Percentiles rank a stretch among this genome's conserved stretches.
Evolutionary conservation across 495 filamentous ascomycete species (phyloP).

Genomic region (Paragyromitra xinjiangensis): DNA sequence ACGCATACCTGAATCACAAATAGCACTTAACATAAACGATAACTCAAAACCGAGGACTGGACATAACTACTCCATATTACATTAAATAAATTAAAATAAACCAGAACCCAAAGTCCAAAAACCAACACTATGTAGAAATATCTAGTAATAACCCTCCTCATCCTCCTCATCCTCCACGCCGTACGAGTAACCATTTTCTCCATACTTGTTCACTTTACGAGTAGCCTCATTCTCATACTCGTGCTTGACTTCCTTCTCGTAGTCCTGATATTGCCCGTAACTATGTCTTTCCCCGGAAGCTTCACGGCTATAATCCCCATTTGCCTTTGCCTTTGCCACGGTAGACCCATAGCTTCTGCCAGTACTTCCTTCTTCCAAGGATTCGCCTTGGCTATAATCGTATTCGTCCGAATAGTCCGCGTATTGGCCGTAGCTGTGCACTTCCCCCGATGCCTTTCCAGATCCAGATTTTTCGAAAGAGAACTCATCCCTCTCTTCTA

Average conservation of each 20-base stretch:
- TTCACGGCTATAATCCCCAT: constrained; percentile 1
- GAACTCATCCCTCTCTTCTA: constrained; percentile 7
- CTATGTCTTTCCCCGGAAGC: constrained; percentile 33
- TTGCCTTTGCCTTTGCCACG: not conserved
- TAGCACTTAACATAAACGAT: not conserved
- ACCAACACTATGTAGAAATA: not conserved
- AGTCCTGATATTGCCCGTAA: constrained; percentile 39
- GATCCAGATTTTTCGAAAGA: not conserved
- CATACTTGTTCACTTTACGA: not conserved
- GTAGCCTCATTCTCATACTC: constrained; percentile 30
- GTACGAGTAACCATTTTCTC: constrained; percentile 11
- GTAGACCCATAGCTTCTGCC: not conserved
- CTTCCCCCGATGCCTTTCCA: constrained; percentile 26
- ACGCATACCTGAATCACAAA: too few species aligned
- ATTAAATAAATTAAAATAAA: not conserved
- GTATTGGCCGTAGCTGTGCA: constrained; percentile 36
- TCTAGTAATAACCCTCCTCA: constrained; percentile 6
- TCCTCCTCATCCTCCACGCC: constrained; percentile 3
- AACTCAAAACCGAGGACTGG: not conserved
- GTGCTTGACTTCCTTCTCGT: constrained; percentile 23
- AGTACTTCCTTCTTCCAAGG: not conserved
- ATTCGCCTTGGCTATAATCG: constrained; percentile 3
- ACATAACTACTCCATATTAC: not conserved
- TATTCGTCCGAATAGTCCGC: constrained; percentile 31
- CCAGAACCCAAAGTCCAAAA: not conserved